A percentile compares a stretch with the other conserved stretches of the same genome.
Evolutionary conservation across 345 rosid species (phyloP).

Genomic region (Pistacia integerrima): DNA sequence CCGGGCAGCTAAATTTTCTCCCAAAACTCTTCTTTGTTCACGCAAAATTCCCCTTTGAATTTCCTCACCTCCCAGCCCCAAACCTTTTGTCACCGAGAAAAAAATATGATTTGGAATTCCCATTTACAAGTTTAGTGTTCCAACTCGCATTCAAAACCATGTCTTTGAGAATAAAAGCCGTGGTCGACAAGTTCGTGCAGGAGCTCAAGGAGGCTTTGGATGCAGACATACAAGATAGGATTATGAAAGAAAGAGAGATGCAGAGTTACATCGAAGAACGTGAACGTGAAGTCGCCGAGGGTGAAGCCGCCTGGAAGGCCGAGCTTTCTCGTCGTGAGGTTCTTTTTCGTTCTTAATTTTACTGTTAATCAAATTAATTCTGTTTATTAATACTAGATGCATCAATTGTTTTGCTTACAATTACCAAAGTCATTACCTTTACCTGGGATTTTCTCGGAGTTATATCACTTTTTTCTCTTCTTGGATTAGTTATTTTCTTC

Average conservation of each 20-base stretch:
- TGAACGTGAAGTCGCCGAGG: conserved; percentile 96
- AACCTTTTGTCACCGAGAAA: too few species aligned
- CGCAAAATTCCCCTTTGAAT: neutral
- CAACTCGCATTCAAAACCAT: conserved; percentile 22
- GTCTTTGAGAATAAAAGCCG: conserved; percentile 87
- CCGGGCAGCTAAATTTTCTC: too few species aligned
- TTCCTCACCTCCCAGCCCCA: too few species aligned
- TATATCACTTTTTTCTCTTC: too few species aligned
- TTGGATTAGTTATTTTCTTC: too few species aligned
- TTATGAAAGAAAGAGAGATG: conserved; percentile 99
- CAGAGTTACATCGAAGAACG: conserved; percentile 96
- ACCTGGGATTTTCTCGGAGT: too few species aligned
- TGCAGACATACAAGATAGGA: conserved; percentile 91
- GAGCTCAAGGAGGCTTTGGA: conserved; percentile 95
- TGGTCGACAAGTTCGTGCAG: conserved; percentile 94
- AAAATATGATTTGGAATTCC: too few species aligned
- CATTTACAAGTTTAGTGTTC: too few species aligned
- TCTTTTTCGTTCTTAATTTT: neutral
- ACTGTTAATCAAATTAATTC: neutral
- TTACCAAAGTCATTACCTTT: too few species aligned
- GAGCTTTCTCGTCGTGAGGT: conserved; percentile 98
- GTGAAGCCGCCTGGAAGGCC: conserved; percentile 99
- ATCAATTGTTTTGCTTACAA: too few species aligned
- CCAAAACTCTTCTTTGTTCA: neutral
- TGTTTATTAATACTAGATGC: neutral